phyloP scores from a whole-genome alignment of 2,329 filamentous ascomycete genomes.

The Apiospora malaysiana region DNA sequence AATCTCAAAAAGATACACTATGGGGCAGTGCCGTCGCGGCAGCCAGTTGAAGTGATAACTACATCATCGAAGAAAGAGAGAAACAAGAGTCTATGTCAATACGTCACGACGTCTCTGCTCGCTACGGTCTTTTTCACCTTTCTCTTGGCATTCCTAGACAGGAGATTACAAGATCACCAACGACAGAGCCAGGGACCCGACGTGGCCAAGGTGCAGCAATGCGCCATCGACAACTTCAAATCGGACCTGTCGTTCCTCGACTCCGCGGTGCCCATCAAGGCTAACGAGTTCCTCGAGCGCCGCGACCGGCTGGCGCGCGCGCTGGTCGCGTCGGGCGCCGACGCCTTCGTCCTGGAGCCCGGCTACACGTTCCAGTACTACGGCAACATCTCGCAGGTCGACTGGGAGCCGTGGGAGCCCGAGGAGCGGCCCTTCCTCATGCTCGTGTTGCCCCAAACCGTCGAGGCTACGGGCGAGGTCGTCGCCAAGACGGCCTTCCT shows the following conservation, averaged over 20 bases:
- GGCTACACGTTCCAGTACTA: conserved; percentile 71
- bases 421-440: conserved; percentile 69
- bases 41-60: not conserved
- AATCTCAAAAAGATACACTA: not conserved
- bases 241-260: conserved; percentile 58
- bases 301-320: conserved; percentile 62
- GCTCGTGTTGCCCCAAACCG: conserved; percentile 57
- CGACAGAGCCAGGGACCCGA: not conserved
- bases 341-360: conserved; percentile 68
- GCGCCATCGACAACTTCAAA: conserved; percentile 58
- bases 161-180: too few relatives aligned
- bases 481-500: conserved; percentile 63
- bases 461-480: conserved; percentile 43
- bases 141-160: too few relatives aligned
- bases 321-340: conserved; percentile 54
- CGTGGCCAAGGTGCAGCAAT: conserved; percentile 40
- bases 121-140: not conserved
- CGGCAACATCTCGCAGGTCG: conserved; percentile 63
- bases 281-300: conserved; percentile 59
- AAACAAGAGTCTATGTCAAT: not conserved
- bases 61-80: not conserved
- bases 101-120: not conserved
- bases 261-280: conserved; percentile 50
- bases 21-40: not conserved
- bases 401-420: conserved; percentile 71